Conservation (phyloP, 1,284 basidiomycete genomes). For the Tilletia horrida region DNA sequence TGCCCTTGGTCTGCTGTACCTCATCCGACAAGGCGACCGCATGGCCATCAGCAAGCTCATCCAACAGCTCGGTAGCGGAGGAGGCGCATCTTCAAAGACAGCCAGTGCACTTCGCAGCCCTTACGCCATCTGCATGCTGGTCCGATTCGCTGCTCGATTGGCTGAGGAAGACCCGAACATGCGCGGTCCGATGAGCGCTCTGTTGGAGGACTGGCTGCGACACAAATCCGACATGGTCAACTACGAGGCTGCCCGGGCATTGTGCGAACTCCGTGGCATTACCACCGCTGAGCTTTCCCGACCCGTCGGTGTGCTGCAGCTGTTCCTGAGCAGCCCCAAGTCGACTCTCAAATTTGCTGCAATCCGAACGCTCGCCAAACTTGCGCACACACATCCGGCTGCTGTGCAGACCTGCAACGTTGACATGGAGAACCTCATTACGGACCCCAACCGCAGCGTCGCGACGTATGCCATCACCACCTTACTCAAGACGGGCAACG, state of each 20-base stretch:
- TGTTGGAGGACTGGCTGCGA: constrained; percentile 89
- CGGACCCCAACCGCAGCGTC: constrained; percentile 90
- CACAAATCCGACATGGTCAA: constrained; percentile 99
- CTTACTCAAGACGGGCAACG: constrained; percentile 97
- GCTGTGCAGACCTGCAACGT: constrained; percentile 92
- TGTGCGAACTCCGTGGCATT: constrained; percentile 90
- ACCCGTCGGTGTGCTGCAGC: constrained; percentile 63
- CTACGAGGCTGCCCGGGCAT: constrained; percentile 93
- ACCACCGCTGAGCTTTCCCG: constrained; percentile 74
- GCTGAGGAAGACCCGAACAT: constrained; percentile 85
- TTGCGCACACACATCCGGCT: constrained; percentile 72
- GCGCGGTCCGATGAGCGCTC: constrained; percentile 69
- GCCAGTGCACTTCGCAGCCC: constrained; percentile 83
- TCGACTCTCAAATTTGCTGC: constrained; percentile 90
- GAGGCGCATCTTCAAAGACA: constrained; percentile 62
- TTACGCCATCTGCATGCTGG: constrained; percentile 98
- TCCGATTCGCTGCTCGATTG: constrained; percentile 93
- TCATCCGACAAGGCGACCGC: constrained; percentile 92
- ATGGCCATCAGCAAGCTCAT: constrained; percentile 99
- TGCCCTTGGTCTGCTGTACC: constrained; percentile 86
- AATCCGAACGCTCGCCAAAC: constrained; percentile 83
- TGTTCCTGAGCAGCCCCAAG: constrained; percentile 53
- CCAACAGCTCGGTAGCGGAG: constrained; percentile 68
- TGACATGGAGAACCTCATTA: constrained; percentile 95
- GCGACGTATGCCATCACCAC: constrained; percentile 99